phyloP scores from a whole-genome alignment of 176 grass and related monocot genomes.

The Paspalum vaginatum region DNA sequence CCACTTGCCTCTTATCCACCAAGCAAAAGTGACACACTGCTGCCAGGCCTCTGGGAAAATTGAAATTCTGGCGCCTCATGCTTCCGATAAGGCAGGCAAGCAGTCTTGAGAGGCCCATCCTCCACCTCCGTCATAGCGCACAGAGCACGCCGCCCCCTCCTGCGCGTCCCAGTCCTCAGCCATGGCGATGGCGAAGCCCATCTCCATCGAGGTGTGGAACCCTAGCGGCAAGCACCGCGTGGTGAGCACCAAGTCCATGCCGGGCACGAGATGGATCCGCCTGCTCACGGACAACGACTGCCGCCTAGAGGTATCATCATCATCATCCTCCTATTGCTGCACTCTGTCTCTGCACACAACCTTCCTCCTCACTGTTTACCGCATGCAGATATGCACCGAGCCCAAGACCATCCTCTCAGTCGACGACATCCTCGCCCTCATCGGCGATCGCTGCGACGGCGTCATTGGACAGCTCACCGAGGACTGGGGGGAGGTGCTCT shows the following conservation, averaged over 20 bases:
- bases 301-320: constrained; percentile 49
- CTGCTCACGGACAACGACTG: constrained; percentile 92
- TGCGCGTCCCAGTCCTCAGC: too few species aligned
- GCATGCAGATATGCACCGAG: constrained; percentile 69
- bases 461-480: constrained; percentile 97
- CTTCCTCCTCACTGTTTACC: neutral
- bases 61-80: too few species aligned
- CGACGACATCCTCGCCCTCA: constrained; percentile 84
- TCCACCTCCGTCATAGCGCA: too few species aligned
- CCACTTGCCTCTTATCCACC: constrained; percentile 10
- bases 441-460: constrained; percentile 76
- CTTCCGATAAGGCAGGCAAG: too few species aligned
- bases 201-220: constrained; percentile 93
- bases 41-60: too few species aligned
- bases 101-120: too few species aligned
- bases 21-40: neutral
- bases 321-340: neutral
- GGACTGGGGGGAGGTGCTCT: constrained; percentile 92
- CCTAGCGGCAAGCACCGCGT: constrained; percentile 83
- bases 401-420: constrained; percentile 87
- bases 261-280: constrained; percentile 83
- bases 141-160: too few species aligned
- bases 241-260: constrained; percentile 97
- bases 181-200: constrained; percentile 67
- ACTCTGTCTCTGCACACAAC: neutral